Evolutionary conservation across 2,329 filamentous ascomycete genomes (phyloP), one percentile per base, ranked within the genome.

Genomic region (Arthrobotrys sphaeroides): DNA sequence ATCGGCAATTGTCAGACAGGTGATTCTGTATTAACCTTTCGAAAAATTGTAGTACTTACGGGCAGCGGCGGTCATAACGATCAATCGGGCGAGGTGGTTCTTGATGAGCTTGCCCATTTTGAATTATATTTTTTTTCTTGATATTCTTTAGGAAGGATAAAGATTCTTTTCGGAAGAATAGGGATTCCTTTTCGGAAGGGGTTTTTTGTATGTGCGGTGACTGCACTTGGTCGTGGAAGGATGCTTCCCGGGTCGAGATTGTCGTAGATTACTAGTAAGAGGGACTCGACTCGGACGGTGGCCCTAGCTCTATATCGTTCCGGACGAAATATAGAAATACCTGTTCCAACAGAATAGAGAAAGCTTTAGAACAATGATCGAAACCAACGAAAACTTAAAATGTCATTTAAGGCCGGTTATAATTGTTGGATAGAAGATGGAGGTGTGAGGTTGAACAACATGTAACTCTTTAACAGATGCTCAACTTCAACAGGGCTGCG

Each of bases 91-190:
- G 93, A 93, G 97, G 86, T 99, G 95, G 86, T 98, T 98, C 88
- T 99, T 99, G 86, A 99, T 98, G 82, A 99, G 90, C 84, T 91
- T 95, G 83, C 95, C 95, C 95, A 99, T 99, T 78, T 78, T 84
- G 78, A 67, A 42, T 67, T 68, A 51, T 69, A 55, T 59, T 68
- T 33, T 51, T 70, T 59, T 60, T 73, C 18, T 22, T 47, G 22
- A 45, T 69, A 16, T 62, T 49, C 51, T 73, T 77, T 40, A 24
- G 18, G 47, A 36, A 73, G 61, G 55, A 59, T 49, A 49, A 22
- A 59, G 42, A 45, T 49, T 51, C n/a, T n/a, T n/a, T n/a, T n/a
- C n/a, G n/a, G n/a, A n/a, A n/a, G n/a, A n/a, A n/a, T n/a, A n/a
- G n/a, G 59, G 72, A 16, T 77, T 65, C 66, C 55, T 77, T 61